These are phyloP conservation scores for Coccomyxa sp. DNA, from an alignment of 139 green algal species.

Conservation along the genomic window DNA sequence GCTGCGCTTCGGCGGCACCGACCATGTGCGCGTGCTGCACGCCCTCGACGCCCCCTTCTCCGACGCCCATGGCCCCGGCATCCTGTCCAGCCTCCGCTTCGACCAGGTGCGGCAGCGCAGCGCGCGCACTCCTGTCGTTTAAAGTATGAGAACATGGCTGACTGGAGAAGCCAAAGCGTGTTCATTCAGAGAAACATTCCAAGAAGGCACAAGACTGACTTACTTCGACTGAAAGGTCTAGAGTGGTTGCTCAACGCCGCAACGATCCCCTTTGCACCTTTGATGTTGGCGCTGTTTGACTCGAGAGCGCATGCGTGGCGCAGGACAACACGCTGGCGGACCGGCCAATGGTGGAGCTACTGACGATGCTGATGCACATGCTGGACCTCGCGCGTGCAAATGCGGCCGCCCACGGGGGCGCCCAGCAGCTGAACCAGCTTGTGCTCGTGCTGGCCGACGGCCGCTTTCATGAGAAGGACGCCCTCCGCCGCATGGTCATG, in stretches of 20 bases:
- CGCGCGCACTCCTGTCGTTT: too few species aligned
- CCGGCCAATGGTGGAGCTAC: constrained; percentile 80
- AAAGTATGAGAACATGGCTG: too few species aligned
- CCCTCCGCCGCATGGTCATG: constrained; percentile 55
- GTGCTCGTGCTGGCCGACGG: constrained; percentile 96
- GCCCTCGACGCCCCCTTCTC: constrained; percentile 80
- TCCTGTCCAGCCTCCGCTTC: constrained; percentile 61
- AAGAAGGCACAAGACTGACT: background rate
- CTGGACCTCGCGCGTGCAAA: constrained; percentile 62
- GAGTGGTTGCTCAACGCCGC: too few species aligned
- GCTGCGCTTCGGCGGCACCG: constrained; percentile 82
- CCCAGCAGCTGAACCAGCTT: constrained; percentile 76
- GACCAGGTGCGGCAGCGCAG: constrained; percentile 15
- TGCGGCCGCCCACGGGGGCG: background rate
- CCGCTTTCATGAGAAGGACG: constrained; percentile 94
- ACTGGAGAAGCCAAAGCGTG: too few species aligned
- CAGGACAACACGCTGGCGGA: constrained; percentile 96
- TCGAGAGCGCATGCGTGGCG: background rate
- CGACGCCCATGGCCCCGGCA: constrained; percentile 65
- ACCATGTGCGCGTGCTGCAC: constrained; percentile 70
- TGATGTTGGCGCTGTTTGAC: background rate
- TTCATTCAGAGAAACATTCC: background rate
- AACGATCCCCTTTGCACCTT: too few species aligned
- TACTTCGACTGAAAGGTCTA: background rate
- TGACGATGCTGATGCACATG: constrained; percentile 65